phyloP scores from a whole-genome alignment of 768 basidiomycete species.

The Amanita rubescens region DNA sequence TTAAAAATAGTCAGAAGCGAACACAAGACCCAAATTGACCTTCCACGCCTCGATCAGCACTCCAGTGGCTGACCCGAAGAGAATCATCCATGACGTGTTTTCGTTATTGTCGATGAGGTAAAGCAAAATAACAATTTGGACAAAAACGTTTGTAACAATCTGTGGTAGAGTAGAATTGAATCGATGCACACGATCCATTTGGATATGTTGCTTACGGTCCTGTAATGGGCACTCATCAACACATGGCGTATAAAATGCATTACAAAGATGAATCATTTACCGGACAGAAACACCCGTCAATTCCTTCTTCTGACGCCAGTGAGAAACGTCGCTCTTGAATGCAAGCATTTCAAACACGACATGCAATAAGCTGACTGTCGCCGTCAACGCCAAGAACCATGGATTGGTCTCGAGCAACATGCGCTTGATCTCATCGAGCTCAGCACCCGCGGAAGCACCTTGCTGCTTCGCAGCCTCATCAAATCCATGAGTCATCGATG shows the following conservation, averaged over 20 bases:
- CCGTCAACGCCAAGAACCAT: slow-evolving; percentile 81
- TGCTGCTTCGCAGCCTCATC: slow-evolving; percentile 79
- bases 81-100: slow-evolving; percentile 97
- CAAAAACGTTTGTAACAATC: slow-evolving; percentile 89
- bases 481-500: slow-evolving; percentile 80
- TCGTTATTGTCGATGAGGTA: slow-evolving; percentile 95
- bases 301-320: slow-evolving; percentile 93
- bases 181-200: slow-evolving; percentile 4
- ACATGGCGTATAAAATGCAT: neutral
- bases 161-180: slow-evolving; percentile 13
- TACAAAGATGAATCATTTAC: slow-evolving; percentile 40
- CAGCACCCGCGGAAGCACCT: slow-evolving; percentile 51
- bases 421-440: slow-evolving; percentile 92
- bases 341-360: slow-evolving; percentile 94
- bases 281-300: slow-evolving; percentile 93
- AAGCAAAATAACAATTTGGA: slow-evolving; percentile 82
- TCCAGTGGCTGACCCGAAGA: slow-evolving; percentile 79
- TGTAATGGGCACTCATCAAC: slow-evolving; percentile 17
- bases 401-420: slow-evolving; percentile 89
- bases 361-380: slow-evolving; percentile 80
- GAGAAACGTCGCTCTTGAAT: slow-evolving; percentile 90
- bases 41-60: slow-evolving; percentile 93
- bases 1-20: slow-evolving; percentile 12
- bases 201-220: slow-evolving; percentile 40
- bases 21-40: slow-evolving; percentile 31